These are phyloP conservation scores for Naganishia vishniacii DNA, from an alignment of 768 basidiomycete species.

Conservation along the genomic window DNA sequence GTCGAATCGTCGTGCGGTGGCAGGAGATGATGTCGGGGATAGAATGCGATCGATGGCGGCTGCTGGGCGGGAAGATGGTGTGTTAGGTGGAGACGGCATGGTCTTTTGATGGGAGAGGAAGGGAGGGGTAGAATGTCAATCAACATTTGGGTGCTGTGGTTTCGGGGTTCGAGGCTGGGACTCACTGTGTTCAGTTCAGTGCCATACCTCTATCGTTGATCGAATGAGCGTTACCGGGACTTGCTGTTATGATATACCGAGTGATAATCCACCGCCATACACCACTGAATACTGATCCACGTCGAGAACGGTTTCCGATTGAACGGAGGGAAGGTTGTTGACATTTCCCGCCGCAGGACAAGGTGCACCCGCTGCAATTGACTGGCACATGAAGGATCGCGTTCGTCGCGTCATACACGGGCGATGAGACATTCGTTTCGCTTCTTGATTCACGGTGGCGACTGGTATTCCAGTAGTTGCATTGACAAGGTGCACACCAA, in stretches of 20 bases:
- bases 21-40: conserved; percentile 5
- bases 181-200: not conserved
- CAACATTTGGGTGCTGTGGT: conserved; percentile 1
- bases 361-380: too few relatives aligned
- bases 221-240: too few relatives aligned
- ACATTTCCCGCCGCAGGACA: not conserved
- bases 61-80: not conserved
- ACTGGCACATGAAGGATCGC: too few relatives aligned
- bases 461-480: too few relatives aligned
- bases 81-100: conserved; percentile 13
- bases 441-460: not conserved
- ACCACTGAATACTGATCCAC: too few relatives aligned
- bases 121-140: conserved; percentile 9
- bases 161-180: not conserved
- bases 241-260: too few relatives aligned
- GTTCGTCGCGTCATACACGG: conserved; percentile 2
- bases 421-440: conserved; percentile 1
- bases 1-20: conserved; percentile 14
- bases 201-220: conserved; percentile 1
- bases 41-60: conserved; percentile 1
- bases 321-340: conserved; percentile 11
- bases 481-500: too few relatives aligned
- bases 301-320: too few relatives aligned
- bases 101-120: not conserved
- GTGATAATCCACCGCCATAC: too few relatives aligned